phyloP scores from a whole-genome alignment of 2,329 filamentous ascomycete species.

The Thelonectria rubi region DNA sequence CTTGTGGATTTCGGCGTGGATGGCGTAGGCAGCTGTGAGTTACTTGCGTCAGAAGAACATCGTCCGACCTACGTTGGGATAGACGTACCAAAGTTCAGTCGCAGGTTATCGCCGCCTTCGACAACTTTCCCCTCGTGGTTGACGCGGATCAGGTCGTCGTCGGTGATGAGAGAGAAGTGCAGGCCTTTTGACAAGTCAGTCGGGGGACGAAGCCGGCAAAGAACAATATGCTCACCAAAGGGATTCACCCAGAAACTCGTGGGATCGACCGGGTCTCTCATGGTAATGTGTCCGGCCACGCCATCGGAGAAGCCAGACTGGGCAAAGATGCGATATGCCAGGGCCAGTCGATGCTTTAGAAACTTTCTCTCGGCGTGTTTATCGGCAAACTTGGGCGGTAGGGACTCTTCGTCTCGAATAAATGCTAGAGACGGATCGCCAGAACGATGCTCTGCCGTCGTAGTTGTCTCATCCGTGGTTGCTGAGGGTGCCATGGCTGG shows the following conservation, averaged over 20 bases:
- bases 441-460: neutral
- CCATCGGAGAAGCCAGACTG: constrained; percentile 68
- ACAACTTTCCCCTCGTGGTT: constrained; percentile 69
- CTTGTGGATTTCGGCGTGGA: constrained; percentile 58
- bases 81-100: constrained; percentile 39
- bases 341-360: constrained; percentile 62
- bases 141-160: constrained; percentile 74
- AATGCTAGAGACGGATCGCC: constrained; percentile 7
- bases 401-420: constrained; percentile 2
- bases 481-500: neutral
- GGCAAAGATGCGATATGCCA: constrained; percentile 67
- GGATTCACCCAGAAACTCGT: constrained; percentile 74
- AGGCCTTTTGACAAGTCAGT: constrained; percentile 42
- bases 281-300: constrained; percentile 72
- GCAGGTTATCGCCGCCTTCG: constrained; percentile 62
- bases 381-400: constrained; percentile 35
- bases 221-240: constrained; percentile 59
- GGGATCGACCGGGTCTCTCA: constrained; percentile 69
- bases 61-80: no score
- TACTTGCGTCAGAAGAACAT: neutral
- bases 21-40: constrained; percentile 34
- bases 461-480: no score
- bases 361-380: constrained; percentile 57
- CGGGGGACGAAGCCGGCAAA: neutral
- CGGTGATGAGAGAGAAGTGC: constrained; percentile 69